Conservation (phyloP, 805 yeast genomes). For the Ogataea pini region DNA sequence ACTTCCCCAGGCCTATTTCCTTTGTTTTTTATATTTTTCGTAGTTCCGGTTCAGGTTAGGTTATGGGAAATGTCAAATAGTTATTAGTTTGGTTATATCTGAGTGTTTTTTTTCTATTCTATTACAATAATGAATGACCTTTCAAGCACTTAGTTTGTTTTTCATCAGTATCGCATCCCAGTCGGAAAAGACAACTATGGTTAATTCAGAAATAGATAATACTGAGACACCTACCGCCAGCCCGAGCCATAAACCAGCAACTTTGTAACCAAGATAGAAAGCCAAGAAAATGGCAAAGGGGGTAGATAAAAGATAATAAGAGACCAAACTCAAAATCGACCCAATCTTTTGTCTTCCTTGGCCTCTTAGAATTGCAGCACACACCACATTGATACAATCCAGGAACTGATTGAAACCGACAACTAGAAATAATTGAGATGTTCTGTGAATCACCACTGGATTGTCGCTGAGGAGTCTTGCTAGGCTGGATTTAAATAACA, state of each 20-base stretch:
- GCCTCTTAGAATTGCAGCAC: slow-evolving; percentile 52
- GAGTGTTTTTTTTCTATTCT: neutral
- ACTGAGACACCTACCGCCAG: slow-evolving; percentile 44
- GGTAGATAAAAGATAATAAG: slow-evolving; percentile 50
- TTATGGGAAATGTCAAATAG: neutral
- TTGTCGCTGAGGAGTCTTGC: slow-evolving; percentile 47
- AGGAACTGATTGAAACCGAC: slow-evolving; percentile 53
- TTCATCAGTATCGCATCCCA: slow-evolving; percentile 54
- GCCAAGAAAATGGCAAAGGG: slow-evolving; percentile 50
- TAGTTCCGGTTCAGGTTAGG: neutral
- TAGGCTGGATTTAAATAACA: slow-evolving; percentile 37
- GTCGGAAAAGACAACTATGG: slow-evolving; percentile 45
- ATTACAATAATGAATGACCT: neutral
- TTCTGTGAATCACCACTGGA: slow-evolving; percentile 37
- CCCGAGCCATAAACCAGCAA: slow-evolving; percentile 52
- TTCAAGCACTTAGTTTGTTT: slow-evolving; percentile 21
- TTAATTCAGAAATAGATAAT: slow-evolving; percentile 42
- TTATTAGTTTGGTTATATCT: neutral
- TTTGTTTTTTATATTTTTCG: neutral
- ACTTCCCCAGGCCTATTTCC: neutral
- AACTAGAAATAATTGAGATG: slow-evolving; percentile 43
- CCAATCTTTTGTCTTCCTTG: slow-evolving; percentile 58
- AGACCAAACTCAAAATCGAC: slow-evolving; percentile 45
- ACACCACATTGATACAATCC: slow-evolving; percentile 47
- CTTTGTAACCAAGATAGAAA: slow-evolving; percentile 40